A percentile compares a stretch with the other conserved stretches of the same genome.
These are phyloP conservation scores for Syncephalastrum contaminatum DNA, from an alignment of 371 early-diverging fungal species.

Conservation along the genomic window DNA sequence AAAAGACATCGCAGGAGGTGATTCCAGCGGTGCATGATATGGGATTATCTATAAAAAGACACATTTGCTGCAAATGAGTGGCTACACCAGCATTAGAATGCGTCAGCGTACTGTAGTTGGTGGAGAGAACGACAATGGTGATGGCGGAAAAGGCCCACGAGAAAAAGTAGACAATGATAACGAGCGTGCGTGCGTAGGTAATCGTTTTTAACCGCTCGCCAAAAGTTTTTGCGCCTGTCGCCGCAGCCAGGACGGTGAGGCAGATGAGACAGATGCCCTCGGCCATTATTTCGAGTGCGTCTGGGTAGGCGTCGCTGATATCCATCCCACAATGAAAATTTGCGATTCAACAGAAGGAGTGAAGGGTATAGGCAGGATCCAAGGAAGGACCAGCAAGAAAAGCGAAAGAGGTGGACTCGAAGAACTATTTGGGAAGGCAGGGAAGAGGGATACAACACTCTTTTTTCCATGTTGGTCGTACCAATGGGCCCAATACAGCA, in stretches of 20 bases:
- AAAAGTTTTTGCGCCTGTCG: slow-evolving; percentile 39
- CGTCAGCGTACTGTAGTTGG: slow-evolving; percentile 36
- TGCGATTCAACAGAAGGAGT: too few relatives aligned
- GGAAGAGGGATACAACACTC: too few relatives aligned
- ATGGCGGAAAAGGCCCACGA: slow-evolving; percentile 47
- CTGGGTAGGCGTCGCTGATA: slow-evolving; percentile 14
- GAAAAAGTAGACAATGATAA: slow-evolving; percentile 34
- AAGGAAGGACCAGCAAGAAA: too few relatives aligned
- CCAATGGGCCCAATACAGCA: too few relatives aligned
- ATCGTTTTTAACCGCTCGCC: slow-evolving; percentile 33
- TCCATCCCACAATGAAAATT: too few relatives aligned
- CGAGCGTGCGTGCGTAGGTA: slow-evolving; percentile 41
- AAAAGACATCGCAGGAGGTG: slow-evolving; percentile 45
- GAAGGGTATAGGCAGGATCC: too few relatives aligned
- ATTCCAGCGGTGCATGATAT: slow-evolving; percentile 47
- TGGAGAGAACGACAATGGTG: slow-evolving; percentile 39
- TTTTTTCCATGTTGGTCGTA: too few relatives aligned
- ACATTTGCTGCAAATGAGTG: background rate
- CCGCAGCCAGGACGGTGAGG: slow-evolving; percentile 37
- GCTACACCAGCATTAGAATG: too few relatives aligned
- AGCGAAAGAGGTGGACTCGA: too few relatives aligned
- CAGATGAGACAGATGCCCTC: slow-evolving; percentile 40
- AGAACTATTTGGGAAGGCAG: too few relatives aligned
- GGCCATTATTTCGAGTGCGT: slow-evolving; percentile 33
- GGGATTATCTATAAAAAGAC: slow-evolving; percentile 26